Base-by-base conservation (phyloP, 2,329 filamentous ascomycete genomes). In the Fusarium succisae region DNA sequence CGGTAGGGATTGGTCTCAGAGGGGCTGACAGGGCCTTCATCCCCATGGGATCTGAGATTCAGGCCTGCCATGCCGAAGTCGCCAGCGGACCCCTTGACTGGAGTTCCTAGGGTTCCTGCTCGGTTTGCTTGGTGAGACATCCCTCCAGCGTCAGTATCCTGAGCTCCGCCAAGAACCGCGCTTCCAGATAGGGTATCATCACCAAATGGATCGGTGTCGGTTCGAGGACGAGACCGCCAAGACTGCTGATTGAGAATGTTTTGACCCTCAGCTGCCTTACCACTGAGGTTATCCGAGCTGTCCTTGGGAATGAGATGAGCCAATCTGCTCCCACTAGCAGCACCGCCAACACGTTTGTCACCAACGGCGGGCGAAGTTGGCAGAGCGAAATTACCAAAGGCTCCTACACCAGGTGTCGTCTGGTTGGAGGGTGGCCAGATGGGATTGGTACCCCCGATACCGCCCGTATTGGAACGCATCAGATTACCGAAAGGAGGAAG, bases 1-100 rank as follows among this genome's bases (percentile, higher is more conserved):
- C 95, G 94, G 80, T 96, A 99, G 4, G 96, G 96, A 80, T 99
- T 99, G 7, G 96, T 98, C 79, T 97, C 94, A 0, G 95, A 96
- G 17, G 96, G 96, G 80, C 96, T 98, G 79, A 94, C 90, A 1
- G 93, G 92, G 66, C 94, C 93, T n/a, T 82, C 84, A 62, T 90
- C 88, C 43, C 90, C 87, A 55, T 91, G 86, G 57, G 87, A 87
- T 82, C 80, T 90, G 79, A 86, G 87, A 82, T 83, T 89, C 77
- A 88, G 86, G 76, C 89, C 89, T 20, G 88, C 84, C 88, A 92
- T 90, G 50, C 90, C 90, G 76, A 92, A 90, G 69, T 92, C 90
- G 45, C 86, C 84, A 9, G 88, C 83, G 8, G 84, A 86, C 10
- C 84, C 87, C 79, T 90, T 90, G 28, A 87, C 81, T 0, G 88